Percentiles rank a stretch among this genome's conserved stretches.
Conservation (phyloP, 2,329 filamentous ascomycete genomes). For the Hypoxylon sp. region DNA sequence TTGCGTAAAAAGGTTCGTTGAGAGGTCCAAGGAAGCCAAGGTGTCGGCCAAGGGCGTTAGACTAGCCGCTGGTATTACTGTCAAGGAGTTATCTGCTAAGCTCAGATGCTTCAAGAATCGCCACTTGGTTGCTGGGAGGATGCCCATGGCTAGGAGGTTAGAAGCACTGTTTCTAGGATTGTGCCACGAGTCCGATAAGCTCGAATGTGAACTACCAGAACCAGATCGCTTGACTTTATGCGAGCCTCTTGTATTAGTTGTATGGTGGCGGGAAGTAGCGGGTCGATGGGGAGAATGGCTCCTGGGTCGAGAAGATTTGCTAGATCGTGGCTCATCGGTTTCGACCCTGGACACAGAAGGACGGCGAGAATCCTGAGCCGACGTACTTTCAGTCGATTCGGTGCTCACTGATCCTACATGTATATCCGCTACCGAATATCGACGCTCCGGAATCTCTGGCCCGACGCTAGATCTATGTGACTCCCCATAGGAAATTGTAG, state of each 20-base stretch:
- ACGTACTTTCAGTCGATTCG: constrained; percentile 62
- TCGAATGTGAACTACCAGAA: constrained; percentile 93
- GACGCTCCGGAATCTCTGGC: constrained; percentile 73
- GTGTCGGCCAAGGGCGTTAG: constrained; percentile 88
- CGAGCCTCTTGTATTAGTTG: constrained; percentile 75
- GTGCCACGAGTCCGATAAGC: constrained; percentile 75
- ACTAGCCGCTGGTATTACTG: constrained; percentile 80
- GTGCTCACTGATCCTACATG: constrained; percentile 73
- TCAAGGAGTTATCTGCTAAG: constrained; percentile 91
- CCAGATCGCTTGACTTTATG: constrained; percentile 88
- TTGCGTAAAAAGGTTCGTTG: constrained; percentile 92
- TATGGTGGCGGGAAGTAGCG: constrained; percentile 79
- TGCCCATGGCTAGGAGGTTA: constrained; percentile 79
- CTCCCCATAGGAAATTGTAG: constrained; percentile 75
- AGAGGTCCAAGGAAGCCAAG: constrained; percentile 91
- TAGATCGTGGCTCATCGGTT: constrained; percentile 63
- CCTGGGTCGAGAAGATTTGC: constrained; percentile 69
- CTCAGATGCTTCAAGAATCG: constrained; percentile 93
- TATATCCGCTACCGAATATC: constrained; percentile 64
- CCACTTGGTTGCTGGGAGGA: constrained; percentile 91
- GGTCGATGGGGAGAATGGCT: constrained; percentile 89
- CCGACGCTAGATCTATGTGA: constrained; percentile 77
- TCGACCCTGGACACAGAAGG: constrained; percentile 65
- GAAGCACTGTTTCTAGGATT: constrained; percentile 80
- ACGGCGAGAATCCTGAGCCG: constrained; percentile 57